phyloP scores from a whole-genome alignment of 345 rosid species.

The Sisymbrium altissimum region DNA sequence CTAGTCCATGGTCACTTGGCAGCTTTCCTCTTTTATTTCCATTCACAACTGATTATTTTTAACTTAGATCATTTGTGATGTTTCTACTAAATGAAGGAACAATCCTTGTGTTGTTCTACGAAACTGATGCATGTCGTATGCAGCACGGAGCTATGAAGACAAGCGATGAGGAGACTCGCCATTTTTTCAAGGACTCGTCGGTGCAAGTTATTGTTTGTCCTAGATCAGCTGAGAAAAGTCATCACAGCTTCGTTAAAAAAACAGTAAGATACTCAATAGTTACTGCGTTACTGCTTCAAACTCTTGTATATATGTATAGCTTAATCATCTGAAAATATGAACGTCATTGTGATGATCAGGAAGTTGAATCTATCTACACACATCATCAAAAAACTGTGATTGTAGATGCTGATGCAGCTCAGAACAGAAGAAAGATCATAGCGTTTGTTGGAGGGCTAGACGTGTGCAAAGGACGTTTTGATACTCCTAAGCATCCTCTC shows the following conservation, averaged over 20 bases:
- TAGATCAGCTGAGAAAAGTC: constrained; percentile 73
- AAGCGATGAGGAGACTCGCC: constrained; percentile 84
- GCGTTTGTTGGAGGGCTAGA: constrained; percentile 82
- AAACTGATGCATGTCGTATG: constrained; percentile 24
- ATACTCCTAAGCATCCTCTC: constrained; percentile 64
- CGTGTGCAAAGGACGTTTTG: constrained; percentile 61
- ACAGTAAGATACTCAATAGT: constrained; percentile 45
- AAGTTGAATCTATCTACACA: constrained; percentile 73
- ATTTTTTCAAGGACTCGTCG: constrained; percentile 79
- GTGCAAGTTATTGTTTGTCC: constrained; percentile 92
- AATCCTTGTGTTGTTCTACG: background rate
- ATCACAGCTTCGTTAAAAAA: constrained; percentile 69
- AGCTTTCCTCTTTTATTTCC: background rate
- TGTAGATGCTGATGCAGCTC: constrained; percentile 74
- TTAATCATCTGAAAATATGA: constrained; percentile 3
- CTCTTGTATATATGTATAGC: background rate
- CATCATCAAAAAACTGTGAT: constrained; percentile 85
- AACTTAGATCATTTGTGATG: background rate
- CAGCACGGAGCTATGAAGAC: constrained; percentile 88
- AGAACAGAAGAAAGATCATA: constrained; percentile 51
- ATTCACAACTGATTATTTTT: too few species aligned
- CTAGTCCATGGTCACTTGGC: too few species aligned
- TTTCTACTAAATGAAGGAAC: background rate
- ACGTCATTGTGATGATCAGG: constrained; percentile 44
- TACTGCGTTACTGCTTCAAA: background rate